phyloP scores from a whole-genome alignment of 176 grass and related monocot genomes.

The Alopecurus myosuroides region DNA sequence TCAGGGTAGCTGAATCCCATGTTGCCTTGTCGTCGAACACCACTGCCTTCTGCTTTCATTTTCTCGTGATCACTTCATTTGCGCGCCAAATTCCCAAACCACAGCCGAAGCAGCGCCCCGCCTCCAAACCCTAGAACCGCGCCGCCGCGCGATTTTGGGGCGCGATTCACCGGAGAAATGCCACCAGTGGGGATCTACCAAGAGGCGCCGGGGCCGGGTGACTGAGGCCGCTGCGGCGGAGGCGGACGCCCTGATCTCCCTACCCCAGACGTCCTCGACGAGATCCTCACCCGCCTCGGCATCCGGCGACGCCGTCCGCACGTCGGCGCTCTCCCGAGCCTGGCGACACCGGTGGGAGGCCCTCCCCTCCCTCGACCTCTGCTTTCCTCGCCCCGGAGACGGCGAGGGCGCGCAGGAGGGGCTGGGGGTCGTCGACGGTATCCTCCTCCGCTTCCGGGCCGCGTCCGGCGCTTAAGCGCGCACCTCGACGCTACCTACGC shows the following conservation, averaged over 20 bases:
- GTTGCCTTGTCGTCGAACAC: too few relatives aligned
- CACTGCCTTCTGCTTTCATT: too few relatives aligned
- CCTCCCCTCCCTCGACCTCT: background rate
- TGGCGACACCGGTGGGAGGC: constrained; percentile 21
- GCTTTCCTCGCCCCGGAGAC: background rate
- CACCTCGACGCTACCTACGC: background rate
- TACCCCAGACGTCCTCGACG: background rate
- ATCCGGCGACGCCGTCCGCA: constrained; percentile 17
- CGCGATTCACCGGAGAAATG: background rate
- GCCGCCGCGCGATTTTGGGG: too few relatives aligned
- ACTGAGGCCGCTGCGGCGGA: background rate
- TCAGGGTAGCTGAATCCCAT: too few relatives aligned
- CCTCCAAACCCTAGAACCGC: background rate
- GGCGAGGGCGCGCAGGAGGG: background rate
- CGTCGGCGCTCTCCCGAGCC: constrained; percentile 15
- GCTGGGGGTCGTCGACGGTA: background rate
- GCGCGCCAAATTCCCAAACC: constrained; percentile 14
- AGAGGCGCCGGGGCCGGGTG: background rate
- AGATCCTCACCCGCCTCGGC: background rate
- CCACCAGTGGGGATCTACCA: background rate
- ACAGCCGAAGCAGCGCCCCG: too few relatives aligned
- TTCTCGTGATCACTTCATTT: too few relatives aligned
- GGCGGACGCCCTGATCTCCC: background rate
- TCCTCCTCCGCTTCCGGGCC: background rate
- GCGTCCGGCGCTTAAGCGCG: background rate